phyloP scores from a whole-genome alignment of 2,329 filamentous ascomycete species.

The Endoconidiophora polonica region DNA sequence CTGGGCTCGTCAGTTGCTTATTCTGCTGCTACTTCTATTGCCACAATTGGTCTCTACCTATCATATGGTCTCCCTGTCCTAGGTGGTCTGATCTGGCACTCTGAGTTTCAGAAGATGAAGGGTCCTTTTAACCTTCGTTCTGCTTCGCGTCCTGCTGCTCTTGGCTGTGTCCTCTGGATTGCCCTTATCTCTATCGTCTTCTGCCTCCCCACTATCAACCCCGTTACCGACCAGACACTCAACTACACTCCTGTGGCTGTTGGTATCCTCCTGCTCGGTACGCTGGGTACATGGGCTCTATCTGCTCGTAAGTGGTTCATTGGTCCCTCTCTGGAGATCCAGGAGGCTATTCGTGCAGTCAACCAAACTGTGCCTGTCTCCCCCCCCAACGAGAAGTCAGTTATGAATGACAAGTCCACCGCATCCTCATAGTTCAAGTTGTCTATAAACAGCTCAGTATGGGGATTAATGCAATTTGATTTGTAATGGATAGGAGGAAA shows the following conservation, averaged over 20 bases:
- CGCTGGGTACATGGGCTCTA: slow-evolving; percentile 31
- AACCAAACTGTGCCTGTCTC: neutral
- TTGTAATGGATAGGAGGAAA: no score
- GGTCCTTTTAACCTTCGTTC: slow-evolving; percentile 37
- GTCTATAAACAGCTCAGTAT: neutral
- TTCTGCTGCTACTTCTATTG: slow-evolving; percentile 40
- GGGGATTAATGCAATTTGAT: no score
- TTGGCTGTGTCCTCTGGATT: slow-evolving; percentile 34
- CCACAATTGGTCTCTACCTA: slow-evolving; percentile 41
- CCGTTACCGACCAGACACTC: slow-evolving; percentile 36
- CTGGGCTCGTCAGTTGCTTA: slow-evolving; percentile 39
- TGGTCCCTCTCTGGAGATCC: slow-evolving; percentile 36
- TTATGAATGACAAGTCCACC: neutral
- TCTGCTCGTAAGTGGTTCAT: slow-evolving; percentile 39
- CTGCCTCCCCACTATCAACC: slow-evolving; percentile 38
- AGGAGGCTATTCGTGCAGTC: slow-evolving; percentile 30
- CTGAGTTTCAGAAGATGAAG: slow-evolving; percentile 31
- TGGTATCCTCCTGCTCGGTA: slow-evolving; percentile 34
- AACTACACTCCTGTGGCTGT: slow-evolving; percentile 45
- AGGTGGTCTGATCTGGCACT: slow-evolving; percentile 34
- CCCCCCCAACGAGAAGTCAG: slow-evolving; percentile 1
- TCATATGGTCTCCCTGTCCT: slow-evolving; percentile 41
- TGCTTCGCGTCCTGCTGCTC: slow-evolving; percentile 30
- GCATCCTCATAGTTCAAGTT: neutral
- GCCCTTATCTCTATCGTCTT: slow-evolving; percentile 38